Conservation (phyloP, 306 rosid genomes). For the Castanea mollissima region DNA sequence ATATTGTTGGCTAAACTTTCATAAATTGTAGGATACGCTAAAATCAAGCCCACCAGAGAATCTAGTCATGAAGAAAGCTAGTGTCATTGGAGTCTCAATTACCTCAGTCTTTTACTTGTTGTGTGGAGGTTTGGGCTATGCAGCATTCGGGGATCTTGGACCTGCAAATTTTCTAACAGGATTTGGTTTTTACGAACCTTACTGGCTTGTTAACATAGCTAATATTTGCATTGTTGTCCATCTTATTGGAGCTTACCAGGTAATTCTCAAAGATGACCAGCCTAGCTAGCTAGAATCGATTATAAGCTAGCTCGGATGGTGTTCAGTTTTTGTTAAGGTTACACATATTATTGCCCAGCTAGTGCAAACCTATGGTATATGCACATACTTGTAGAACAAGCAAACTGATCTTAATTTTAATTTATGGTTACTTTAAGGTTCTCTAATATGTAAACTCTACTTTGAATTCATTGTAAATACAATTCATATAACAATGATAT, state of each 20-base stretch:
- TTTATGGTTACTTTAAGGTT: too few relatives aligned
- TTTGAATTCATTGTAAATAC: too few relatives aligned
- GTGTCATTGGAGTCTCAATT: background rate
- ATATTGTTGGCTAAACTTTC: background rate
- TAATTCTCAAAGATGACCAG: constrained; percentile 5
- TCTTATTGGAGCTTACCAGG: constrained; percentile 49
- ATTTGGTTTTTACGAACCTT: constrained; percentile 61
- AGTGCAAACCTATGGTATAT: too few relatives aligned
- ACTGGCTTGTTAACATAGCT: constrained; percentile 43
- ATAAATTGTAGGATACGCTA: constrained; percentile 35
- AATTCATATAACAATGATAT: too few relatives aligned
- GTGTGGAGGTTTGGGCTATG: constrained; percentile 43
- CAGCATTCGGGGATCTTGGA: constrained; percentile 48
- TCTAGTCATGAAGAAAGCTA: constrained; percentile 41
- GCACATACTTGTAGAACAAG: too few relatives aligned
- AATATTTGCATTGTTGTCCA: constrained; percentile 43
- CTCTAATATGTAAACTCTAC: too few relatives aligned
- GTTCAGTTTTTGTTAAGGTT: too few relatives aligned
- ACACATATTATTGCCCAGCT: too few relatives aligned
- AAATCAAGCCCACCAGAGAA: constrained; percentile 52
- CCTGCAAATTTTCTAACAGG: constrained; percentile 61
- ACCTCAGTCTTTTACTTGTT: constrained; percentile 31
- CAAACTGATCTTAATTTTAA: too few relatives aligned
- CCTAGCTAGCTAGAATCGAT: background rate
- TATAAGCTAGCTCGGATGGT: background rate